Evolutionary conservation across 768 basidiomycete species (phyloP).

Genomic region (Lactarius trivialis): DNA sequence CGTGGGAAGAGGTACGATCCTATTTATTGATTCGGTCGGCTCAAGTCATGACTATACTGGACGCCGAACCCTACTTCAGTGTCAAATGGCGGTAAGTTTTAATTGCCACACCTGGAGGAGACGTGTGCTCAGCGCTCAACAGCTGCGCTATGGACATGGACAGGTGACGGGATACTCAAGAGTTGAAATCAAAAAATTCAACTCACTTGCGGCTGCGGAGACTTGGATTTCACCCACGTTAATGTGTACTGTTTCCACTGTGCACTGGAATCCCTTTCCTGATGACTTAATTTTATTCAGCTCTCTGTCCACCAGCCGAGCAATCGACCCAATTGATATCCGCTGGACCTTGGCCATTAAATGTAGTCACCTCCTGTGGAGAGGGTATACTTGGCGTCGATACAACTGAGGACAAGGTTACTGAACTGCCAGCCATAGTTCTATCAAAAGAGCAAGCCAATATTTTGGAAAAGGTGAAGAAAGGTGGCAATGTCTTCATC

Average conservation of each 20-base stretch:
- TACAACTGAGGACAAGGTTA: neutral
- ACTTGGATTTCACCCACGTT: conserved; percentile 38
- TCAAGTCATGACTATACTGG: neutral
- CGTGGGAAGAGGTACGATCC: conserved; percentile 52
- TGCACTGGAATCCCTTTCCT: neutral
- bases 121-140: neutral
- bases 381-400: neutral
- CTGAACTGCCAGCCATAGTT: conserved; percentile 23
- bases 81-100: neutral
- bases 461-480: conserved; percentile 48
- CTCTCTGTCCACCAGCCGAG: neutral
- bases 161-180: too few species aligned
- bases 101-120: neutral
- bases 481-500: conserved; percentile 69
- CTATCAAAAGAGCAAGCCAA: conserved; percentile 49
- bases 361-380: neutral
- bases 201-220: too few species aligned
- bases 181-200: too few species aligned
- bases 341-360: neutral
- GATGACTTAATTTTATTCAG: neutral
- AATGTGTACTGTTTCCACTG: conserved; percentile 1
- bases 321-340: neutral
- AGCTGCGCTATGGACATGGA: neutral
- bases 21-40: neutral
- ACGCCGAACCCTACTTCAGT: neutral